Evolutionary conservation across 805 yeast species (phyloP), one percentile per base, ranked within the genome.

Genomic region (Saccharomycopsis fibuligera): DNA sequence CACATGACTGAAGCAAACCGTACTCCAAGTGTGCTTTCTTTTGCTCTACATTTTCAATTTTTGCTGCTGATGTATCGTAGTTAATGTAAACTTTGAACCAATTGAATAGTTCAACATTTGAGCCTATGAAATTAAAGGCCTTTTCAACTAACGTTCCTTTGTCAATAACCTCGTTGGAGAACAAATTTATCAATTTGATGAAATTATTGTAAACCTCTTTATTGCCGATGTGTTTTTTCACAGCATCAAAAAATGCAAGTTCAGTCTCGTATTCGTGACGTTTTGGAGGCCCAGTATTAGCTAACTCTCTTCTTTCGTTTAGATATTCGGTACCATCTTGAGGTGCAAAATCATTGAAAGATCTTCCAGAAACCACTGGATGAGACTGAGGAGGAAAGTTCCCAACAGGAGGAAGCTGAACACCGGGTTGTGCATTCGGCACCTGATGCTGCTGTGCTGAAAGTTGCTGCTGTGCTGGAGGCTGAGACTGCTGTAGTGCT

Each of bases 11-110:
- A 12, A 50, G 31, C 23, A 50, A 30, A 21, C 23, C 12, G 31
- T 47, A 47, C 21, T 42, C 48, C 12, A 50, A 40, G 33, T 47
- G 51, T 16, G 14, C 25, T 17, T 27, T 39, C 22, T 33, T 16
- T 19, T 35, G 41, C 21, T 38, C 33, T 6, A 9, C 29, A 27
- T 49, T 49, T 9, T 44, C 22, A 24, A 49, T 49, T 4, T 12
- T 19, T 3, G 5, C 16, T 19, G 24, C 44, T 9, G n/a, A 16
- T 17, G 35, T 29, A 12, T 37, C 27, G 16, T 23, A 91, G 8
- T 95, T 95, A 51, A 93, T 95, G 68, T 90, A 91, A 56, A 76
- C 72, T 64, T 88, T 89, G 73, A 93, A 93, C 98, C 98, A 90
- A 48, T 78, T 81, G 60, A 86, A 75, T 52, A 93, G 70, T 54